A percentile compares a stretch with the other conserved stretches of the same genome.
phyloP scores from a whole-genome alignment of 208 protist genomes.

The Trypanosoma conorhini region DNA sequence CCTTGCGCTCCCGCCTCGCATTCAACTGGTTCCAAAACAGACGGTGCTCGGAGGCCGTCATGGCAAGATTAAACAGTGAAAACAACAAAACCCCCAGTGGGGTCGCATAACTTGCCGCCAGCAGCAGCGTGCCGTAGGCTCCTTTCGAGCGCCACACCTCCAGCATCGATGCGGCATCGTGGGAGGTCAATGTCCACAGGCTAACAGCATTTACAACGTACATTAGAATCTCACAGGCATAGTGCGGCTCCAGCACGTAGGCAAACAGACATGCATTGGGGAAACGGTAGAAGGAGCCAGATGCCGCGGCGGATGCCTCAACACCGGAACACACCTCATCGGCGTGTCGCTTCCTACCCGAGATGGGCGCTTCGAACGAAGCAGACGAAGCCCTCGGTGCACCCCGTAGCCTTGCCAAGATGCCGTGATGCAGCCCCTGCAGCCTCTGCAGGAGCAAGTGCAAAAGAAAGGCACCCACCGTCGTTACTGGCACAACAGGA shows the following conservation, averaged over 20 bases:
- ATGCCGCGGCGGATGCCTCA: background rate
- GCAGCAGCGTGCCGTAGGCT: constrained; percentile 13
- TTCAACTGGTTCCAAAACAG: constrained; percentile 60
- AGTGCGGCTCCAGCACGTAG: constrained; percentile 76
- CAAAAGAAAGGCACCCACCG: constrained; percentile 12
- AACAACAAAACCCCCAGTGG: constrained; percentile 55
- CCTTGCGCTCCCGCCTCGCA: constrained; percentile 16
- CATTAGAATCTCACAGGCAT: constrained; percentile 72
- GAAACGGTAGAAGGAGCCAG: constrained; percentile 40
- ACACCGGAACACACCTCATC: background rate
- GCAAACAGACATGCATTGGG: constrained; percentile 34
- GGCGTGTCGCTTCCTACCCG: background rate
- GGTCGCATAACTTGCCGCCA: constrained; percentile 15
- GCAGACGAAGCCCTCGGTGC: background rate
- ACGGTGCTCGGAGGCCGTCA: constrained; percentile 70
- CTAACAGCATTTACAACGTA: constrained; percentile 45
- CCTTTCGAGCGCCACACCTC: background rate
- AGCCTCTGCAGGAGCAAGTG: constrained; percentile 53
- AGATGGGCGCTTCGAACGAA: background rate
- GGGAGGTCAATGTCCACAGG: constrained; percentile 18
- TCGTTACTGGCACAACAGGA: background rate
- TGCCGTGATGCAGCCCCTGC: constrained; percentile 56
- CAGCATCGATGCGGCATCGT: background rate
- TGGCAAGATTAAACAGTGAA: constrained; percentile 58
- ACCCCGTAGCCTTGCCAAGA: constrained; percentile 41